These are phyloP conservation scores for Chaetomiaceae sp. DNA, from an alignment of 2,329 filamentous ascomycete genomes.

Conservation along the genomic window DNA sequence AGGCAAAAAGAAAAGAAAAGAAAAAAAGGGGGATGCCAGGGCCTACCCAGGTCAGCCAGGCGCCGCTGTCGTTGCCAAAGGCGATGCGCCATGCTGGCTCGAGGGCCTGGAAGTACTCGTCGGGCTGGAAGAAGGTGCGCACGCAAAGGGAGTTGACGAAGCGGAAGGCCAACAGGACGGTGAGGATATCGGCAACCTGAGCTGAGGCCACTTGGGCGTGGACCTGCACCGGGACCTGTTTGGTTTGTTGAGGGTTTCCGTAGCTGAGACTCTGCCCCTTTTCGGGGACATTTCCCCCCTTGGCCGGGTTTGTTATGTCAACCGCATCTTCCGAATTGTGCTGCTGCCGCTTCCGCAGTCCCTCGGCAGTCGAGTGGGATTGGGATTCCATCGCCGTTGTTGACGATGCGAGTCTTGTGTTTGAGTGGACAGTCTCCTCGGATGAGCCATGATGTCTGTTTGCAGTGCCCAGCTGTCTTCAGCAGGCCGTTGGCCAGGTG, in stretches of 20 bases:
- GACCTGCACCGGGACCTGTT: no score
- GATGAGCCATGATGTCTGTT: neutral
- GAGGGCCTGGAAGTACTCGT: constrained; percentile 94
- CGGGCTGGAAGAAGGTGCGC: constrained; percentile 92
- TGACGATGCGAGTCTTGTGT: neutral
- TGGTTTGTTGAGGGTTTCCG: no score
- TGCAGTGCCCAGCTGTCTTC: neutral
- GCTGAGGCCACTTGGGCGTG: constrained; percentile 29
- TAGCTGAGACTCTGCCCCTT: no score
- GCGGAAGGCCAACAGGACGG: constrained; percentile 60
- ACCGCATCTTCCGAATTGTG: neutral
- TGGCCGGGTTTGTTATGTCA: no score
- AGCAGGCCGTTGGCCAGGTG: neutral
- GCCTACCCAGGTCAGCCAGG: constrained; percentile 92
- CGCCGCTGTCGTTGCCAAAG: constrained; percentile 70
- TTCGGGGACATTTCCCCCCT: neutral
- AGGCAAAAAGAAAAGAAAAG: no score
- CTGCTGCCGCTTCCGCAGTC: constrained; percentile 6
- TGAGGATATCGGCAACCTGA: constrained; percentile 34
- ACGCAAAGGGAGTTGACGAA: constrained; percentile 74
- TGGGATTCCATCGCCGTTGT: constrained; percentile 6
- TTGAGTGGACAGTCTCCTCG: neutral
- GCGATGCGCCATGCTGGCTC: constrained; percentile 90
- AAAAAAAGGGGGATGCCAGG: neutral
- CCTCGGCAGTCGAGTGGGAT: constrained; percentile 2